Evolutionary conservation across 163 green algal genomes (phyloP).

Genomic region (Chlorella variabilis): DNA sequence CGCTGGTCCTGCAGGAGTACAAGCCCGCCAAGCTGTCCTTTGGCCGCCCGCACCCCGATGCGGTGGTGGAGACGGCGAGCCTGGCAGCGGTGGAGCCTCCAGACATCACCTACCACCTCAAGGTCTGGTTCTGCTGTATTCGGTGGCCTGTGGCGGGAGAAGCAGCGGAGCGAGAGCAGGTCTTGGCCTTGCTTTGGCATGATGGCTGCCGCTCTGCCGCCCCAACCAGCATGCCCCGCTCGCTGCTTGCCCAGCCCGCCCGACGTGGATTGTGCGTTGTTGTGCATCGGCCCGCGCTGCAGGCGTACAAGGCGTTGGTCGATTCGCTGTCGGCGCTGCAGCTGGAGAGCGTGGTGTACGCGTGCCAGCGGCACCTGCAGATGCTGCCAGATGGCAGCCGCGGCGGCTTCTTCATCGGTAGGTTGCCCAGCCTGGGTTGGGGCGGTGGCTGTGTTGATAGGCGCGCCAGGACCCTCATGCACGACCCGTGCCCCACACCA

Average conservation of each 20-base stretch:
- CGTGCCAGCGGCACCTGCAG: conserved; percentile 80
- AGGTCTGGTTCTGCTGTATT: not conserved
- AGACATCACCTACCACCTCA: conserved; percentile 60
- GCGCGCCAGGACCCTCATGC: no score
- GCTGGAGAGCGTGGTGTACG: conserved; percentile 85
- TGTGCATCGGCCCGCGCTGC: no score
- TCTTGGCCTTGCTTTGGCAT: no score
- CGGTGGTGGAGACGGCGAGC: conserved; percentile 77
- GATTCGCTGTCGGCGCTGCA: conserved; percentile 82
- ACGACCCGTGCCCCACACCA: no score
- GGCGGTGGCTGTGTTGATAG: no score
- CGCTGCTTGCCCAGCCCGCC: no score
- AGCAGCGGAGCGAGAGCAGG: no score
- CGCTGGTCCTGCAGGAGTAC: conserved; percentile 49
- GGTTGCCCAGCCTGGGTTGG: not conserved
- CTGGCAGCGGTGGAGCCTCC: conserved; percentile 75
- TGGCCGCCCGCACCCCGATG: conserved; percentile 71
- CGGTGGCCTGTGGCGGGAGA: no score
- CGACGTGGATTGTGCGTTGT: no score
- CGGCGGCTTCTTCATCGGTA: conserved; percentile 65
- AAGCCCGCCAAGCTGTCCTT: conserved; percentile 55
- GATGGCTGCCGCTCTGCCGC: no score
- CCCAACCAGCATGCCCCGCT: no score
- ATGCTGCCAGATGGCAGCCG: conserved; percentile 66
- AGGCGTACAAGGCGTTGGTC: conserved; percentile 50